Percentiles rank a stretch among this genome's conserved stretches.
Conservation (phyloP, 192 early-diverging fungal genomes). For the Coemansia reversa region DNA sequence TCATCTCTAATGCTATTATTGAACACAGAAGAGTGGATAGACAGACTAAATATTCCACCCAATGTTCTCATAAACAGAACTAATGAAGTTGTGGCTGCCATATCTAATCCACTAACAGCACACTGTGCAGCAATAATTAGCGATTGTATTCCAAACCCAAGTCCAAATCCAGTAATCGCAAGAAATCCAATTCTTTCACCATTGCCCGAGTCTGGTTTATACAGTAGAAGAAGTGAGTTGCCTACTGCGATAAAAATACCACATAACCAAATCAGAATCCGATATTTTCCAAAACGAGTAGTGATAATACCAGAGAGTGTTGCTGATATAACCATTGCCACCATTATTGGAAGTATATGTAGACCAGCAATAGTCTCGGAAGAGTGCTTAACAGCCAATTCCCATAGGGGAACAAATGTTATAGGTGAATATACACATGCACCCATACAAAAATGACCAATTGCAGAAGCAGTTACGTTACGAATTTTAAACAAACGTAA, state of each 20-base stretch:
- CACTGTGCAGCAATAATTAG: constrained; percentile 71
- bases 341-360: constrained; percentile 71
- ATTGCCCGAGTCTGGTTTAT: constrained; percentile 48
- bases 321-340: constrained; percentile 64
- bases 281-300: constrained; percentile 58
- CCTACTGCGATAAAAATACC: constrained; percentile 63
- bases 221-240: constrained; percentile 61
- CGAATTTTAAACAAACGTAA: constrained; percentile 37
- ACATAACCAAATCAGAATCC: constrained; percentile 65
- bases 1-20: constrained; percentile 57
- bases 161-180: constrained; percentile 68
- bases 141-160: constrained; percentile 75
- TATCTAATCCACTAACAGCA: constrained; percentile 58
- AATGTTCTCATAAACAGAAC: constrained; percentile 65
- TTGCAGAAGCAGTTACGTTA: constrained; percentile 53
- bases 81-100: constrained; percentile 68
- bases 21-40: constrained; percentile 60
- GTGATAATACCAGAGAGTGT: constrained; percentile 64
- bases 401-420: constrained; percentile 65
- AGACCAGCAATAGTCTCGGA: constrained; percentile 72
- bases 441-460: constrained; percentile 38
- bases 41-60: constrained; percentile 62
- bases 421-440: constrained; percentile 62
- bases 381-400: constrained; percentile 52
- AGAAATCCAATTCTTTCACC: constrained; percentile 67